These are phyloP conservation scores for Phytophthora fragariae DNA, from an alignment of 352 stramenopile species.

Conservation along the genomic window DNA sequence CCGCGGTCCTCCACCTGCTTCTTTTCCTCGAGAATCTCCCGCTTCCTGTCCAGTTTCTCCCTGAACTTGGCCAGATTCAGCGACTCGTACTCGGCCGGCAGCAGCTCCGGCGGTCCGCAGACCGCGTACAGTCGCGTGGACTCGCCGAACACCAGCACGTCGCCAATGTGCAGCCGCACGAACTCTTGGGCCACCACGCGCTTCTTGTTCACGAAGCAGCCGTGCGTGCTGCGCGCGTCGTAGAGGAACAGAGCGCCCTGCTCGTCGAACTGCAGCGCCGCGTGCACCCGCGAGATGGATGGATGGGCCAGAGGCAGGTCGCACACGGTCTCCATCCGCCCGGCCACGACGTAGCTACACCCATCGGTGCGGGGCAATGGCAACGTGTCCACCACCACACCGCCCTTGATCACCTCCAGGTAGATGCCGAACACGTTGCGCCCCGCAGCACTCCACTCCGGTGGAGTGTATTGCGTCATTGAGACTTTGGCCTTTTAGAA, in stretches of 20 bases:
- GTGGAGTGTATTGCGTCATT: conserved; percentile 54
- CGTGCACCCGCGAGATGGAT: conserved; percentile 82
- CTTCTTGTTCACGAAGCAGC: conserved; percentile 89
- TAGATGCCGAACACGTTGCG: conserved; percentile 62
- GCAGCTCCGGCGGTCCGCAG: conserved; percentile 69
- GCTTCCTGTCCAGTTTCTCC: conserved; percentile 39
- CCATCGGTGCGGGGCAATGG: conserved; percentile 33
- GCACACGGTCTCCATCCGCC: conserved; percentile 67
- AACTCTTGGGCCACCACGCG: conserved; percentile 55
- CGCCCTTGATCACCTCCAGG: conserved; percentile 78
- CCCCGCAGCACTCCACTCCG: conserved; percentile 56
- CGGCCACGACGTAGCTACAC: conserved; percentile 59
- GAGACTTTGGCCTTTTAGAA: too few relatives aligned
- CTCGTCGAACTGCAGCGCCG: conserved; percentile 73
- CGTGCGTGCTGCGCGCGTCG: conserved; percentile 84
- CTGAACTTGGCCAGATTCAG: conserved; percentile 48
- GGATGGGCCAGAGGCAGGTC: conserved; percentile 78
- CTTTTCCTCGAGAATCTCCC: conserved; percentile 24
- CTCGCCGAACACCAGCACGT: conserved; percentile 90
- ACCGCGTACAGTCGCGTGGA: conserved; percentile 86
- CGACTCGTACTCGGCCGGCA: conserved; percentile 83
- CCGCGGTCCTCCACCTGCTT: conserved; percentile 40
- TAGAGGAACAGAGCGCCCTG: conserved; percentile 73
- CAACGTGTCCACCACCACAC: conserved; percentile 60
- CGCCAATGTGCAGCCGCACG: conserved; percentile 75